Base-by-base conservation (phyloP, 371 early-diverging fungal species). In the Lichtheimia hyalospora region DNA sequence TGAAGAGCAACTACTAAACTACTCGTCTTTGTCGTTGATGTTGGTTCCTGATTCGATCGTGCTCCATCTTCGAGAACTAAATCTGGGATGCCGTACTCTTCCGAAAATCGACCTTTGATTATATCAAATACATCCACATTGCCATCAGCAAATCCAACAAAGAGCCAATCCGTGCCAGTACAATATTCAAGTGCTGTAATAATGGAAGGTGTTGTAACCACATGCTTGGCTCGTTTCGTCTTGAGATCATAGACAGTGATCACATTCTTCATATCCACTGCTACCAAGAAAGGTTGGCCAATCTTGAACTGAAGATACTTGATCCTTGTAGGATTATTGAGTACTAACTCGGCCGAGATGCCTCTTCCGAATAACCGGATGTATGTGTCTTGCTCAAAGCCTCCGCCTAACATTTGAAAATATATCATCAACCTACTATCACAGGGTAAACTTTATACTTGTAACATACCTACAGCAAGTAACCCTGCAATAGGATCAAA, bases 161-260 rank as follows among this genome's bases (percentile, higher is more conserved):
- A 81, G 7, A 85, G 58, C 83, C 84, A 85, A 40, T 85, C 83
- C 44, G 83, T 75, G 21, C 84, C 86, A 3, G 68, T 24, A 46
- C 79, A 77, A 20, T 81, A 73, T 34, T 77, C 73, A 23, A 77
- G 64, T 13, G 82, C 75, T 8, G 84, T 85, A 46, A 84, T 79
- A 50, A 82, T 72, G 13, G 67, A 79, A 20, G 72, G 79, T 0
- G 79, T 73, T 21, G 67, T 55, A 18, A 80, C 48, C 28, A 69
- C 66, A 54, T 75, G 71, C 20, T 70, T 69, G 2, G 74, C 61
- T 23, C 63, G 67, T 52, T 72, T 69, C 52, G 78, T 78, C 16
- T 73, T 67, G 13, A 85, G 65, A 58, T 85, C 84, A 57, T 84
- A 71, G 3, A 80, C 74, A 2, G 73, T 72, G 23, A 85, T 76